Conservation (phyloP, 306 rosid species). For the Urtica urens region DNA sequence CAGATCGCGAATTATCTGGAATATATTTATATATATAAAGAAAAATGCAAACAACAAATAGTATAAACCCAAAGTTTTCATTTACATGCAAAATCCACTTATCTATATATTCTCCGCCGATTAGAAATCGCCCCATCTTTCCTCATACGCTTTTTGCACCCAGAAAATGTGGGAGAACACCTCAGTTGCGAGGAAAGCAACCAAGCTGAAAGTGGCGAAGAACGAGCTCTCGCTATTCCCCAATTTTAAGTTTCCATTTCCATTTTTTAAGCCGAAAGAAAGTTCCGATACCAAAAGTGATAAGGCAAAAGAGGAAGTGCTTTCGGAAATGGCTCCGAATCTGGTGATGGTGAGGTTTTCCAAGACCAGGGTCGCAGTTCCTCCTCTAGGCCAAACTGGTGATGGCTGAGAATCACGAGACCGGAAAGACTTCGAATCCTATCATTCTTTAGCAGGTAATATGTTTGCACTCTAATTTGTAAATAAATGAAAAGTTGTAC, state of each 20-base stretch:
- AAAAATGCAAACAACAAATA: too few species aligned
- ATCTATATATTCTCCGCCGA: constrained; percentile 21
- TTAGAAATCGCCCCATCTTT: neutral
- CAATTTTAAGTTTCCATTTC: constrained; percentile 39
- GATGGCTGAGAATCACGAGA: constrained; percentile 36
- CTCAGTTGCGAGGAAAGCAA: constrained; percentile 12
- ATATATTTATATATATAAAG: too few species aligned
- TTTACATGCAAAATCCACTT: neutral
- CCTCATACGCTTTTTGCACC: constrained; percentile 1
- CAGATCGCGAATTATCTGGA: too few species aligned
- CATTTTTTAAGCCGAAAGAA: constrained; percentile 32
- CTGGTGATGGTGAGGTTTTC: constrained; percentile 46
- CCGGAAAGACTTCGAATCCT: constrained; percentile 64
- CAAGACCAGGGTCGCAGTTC: constrained; percentile 24
- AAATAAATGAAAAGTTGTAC: too few species aligned
- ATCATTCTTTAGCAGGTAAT: constrained; percentile 67
- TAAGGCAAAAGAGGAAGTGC: constrained; percentile 11
- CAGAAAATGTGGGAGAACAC: constrained; percentile 33
- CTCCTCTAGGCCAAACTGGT: constrained; percentile 40
- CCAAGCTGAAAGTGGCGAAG: constrained; percentile 18
- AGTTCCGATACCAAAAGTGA: neutral
- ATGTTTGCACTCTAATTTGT: too few species aligned
- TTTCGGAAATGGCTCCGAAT: constrained; percentile 8
- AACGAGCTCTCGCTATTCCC: constrained; percentile 36
- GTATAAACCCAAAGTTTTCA: too few species aligned